These are phyloP conservation scores for fission yeast (Schizosaccharomyces pombe) DNA, from an alignment of 805 yeast genomes.

Conservation along the genomic window DNA sequence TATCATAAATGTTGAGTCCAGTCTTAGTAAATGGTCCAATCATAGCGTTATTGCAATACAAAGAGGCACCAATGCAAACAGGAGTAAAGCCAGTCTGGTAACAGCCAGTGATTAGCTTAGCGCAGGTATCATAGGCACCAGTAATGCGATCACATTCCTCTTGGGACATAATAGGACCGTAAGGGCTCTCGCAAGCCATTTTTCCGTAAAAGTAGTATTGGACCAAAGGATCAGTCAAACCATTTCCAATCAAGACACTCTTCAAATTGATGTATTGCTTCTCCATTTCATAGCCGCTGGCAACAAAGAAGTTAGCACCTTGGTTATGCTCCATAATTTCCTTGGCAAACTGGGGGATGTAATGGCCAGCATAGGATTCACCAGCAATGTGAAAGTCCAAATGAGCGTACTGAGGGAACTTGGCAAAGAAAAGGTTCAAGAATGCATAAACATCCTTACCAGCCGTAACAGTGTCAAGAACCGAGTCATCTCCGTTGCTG, in stretches of 20 bases:
- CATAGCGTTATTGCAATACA: constrained; percentile 71
- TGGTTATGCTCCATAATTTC: constrained; percentile 23
- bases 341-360: constrained; percentile 59
- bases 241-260: constrained; percentile 77
- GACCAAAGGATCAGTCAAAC: constrained; percentile 61
- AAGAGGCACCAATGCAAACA: constrained; percentile 74
- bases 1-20: constrained; percentile 79
- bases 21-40: constrained; percentile 63
- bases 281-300: constrained; percentile 28
- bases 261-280: constrained; percentile 37
- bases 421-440: constrained; percentile 57
- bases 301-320: constrained; percentile 46
- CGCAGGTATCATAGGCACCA: constrained; percentile 51
- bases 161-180: constrained; percentile 51
- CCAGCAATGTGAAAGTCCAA: constrained; percentile 57
- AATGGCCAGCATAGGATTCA: constrained; percentile 85
- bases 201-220: constrained; percentile 67
- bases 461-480: constrained; percentile 55
- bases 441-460: constrained; percentile 73
- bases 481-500: constrained; percentile 45
- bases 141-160: constrained; percentile 58
- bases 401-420: constrained; percentile 47
- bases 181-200: constrained; percentile 88
- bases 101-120: constrained; percentile 50
- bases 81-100: constrained; percentile 51